Base-by-base conservation (phyloP, 2,329 filamentous ascomycete genomes). In the Trichoderma aggressivum region DNA sequence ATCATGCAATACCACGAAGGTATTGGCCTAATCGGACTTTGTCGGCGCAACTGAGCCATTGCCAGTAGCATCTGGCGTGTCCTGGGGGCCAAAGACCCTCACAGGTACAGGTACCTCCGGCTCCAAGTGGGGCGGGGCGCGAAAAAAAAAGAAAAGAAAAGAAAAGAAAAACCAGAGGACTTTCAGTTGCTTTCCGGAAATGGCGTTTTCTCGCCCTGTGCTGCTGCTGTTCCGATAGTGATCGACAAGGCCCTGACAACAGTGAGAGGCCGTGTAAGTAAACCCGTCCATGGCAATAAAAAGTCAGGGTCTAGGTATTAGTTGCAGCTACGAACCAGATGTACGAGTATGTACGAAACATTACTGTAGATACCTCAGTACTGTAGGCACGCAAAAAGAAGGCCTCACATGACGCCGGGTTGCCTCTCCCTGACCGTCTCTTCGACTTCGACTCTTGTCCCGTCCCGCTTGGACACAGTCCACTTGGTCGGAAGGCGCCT, bases 1-100 rank as follows among this genome's bases (percentile, higher is more conserved):
- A 65, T 47, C 62, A 65, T 65, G 62, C 62, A 65, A 65, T 65
- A 34, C 21, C 8, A 55, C 24, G 28, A 59, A 67, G 24, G 50
- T 59, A 43, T 67, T 67, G 53, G 32, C 47, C 62, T 65, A 65
- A 50, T 55, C 62, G 47, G 62, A 36, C 62, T 21, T 47, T 39
- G 10, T 21, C 43, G 16, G 43, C 43, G n/a, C 43, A 50, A 50
- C 43, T 50, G 43, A 50, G n/a, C 43, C 43, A 43, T 47, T 53
- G 61, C 50, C 43, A 30, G 61, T 34, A 62, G 18, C 26, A 28
- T 62, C 24, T 53, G 14, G 28, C 43, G 18, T 21, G 28, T 55
- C 30, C 60, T 28, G 3, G 30, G 43, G 5, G 62, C 39, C 39
- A 14, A 66, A 32, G 36, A 47, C 34, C 26, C 36, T 47, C 24